A percentile compares a stretch with the other conserved stretches of the same genome.
Conservation (phyloP, 2,329 filamentous ascomycete genomes). For the Apiospora arundinis region DNA sequence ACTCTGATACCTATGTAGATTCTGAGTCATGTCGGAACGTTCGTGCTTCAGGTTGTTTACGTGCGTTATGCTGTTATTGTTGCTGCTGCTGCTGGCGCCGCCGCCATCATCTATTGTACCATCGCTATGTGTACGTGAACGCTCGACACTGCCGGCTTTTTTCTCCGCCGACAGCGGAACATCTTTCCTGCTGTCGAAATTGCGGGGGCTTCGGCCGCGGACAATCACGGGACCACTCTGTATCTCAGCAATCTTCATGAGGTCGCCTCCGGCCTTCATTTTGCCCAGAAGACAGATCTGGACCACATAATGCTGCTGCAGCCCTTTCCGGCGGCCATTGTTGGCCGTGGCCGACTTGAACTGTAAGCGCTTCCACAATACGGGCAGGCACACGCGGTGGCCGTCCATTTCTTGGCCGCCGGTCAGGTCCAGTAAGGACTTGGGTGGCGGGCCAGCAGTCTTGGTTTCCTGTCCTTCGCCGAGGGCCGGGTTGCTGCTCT, state of each 20-base stretch:
- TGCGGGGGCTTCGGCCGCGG: conserved; percentile 87
- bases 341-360: conserved; percentile 97
- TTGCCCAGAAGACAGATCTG: conserved; percentile 84
- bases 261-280: conserved; percentile 67
- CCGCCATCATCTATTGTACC: conserved; percentile 19
- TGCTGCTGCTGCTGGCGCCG: neutral
- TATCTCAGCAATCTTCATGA: conserved; percentile 79
- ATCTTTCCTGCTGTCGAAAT: conserved; percentile 85
- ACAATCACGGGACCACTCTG: conserved; percentile 95
- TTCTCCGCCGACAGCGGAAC: conserved; percentile 55
- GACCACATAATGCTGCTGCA: conserved; percentile 94
- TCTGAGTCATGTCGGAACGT: conserved; percentile 36
- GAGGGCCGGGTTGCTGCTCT: conserved; percentile 67
- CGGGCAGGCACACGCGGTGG: conserved; percentile 78
- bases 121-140: conserved; percentile 48
- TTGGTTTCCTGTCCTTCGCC: conserved; percentile 53
- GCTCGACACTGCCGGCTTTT: conserved; percentile 54
- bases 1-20: conserved; percentile 27
- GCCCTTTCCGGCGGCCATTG: conserved; percentile 89
- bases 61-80: neutral
- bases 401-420: conserved; percentile 64
- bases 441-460: conserved; percentile 57
- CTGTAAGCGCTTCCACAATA: conserved; percentile 92
- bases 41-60: conserved; percentile 40
- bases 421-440: conserved; percentile 59